These are phyloP conservation scores for Huntiella decipiens DNA, from an alignment of 2,329 filamentous ascomycete genomes.

Conservation along the genomic window DNA sequence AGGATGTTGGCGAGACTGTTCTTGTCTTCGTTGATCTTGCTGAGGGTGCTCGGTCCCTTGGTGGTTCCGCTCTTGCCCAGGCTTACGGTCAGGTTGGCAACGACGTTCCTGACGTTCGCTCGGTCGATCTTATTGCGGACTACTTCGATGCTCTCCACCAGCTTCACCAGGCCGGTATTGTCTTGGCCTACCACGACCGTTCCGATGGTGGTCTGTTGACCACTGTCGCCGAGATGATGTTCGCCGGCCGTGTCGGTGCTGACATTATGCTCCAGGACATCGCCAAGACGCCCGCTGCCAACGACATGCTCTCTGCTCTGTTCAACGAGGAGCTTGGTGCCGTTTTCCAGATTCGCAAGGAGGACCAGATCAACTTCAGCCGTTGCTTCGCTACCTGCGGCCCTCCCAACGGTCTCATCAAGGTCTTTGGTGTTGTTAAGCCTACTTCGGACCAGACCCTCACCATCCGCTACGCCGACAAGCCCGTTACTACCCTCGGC, in stretches of 20 bases:
- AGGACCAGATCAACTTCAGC: slow-evolving; percentile 68
- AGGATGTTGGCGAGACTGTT: slow-evolving; percentile 76
- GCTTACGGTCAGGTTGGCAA: slow-evolving; percentile 72
- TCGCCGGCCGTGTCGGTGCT: slow-evolving; percentile 77
- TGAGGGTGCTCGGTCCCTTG: slow-evolving; percentile 59
- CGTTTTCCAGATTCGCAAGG: slow-evolving; percentile 81
- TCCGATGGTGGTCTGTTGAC: slow-evolving; percentile 88
- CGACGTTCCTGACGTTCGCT: slow-evolving; percentile 68
- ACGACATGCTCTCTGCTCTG: slow-evolving; percentile 53
- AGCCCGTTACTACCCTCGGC: slow-evolving; percentile 47
- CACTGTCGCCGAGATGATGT: slow-evolving; percentile 92
- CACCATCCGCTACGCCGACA: slow-evolving; percentile 51
- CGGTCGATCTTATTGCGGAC: slow-evolving; percentile 63
- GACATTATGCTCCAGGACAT: slow-evolving; percentile 68
- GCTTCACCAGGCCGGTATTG: slow-evolving; percentile 39
- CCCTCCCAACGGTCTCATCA: slow-evolving; percentile 61
- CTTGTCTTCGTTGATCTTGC: slow-evolving; percentile 86
- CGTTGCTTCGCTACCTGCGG: slow-evolving; percentile 82
- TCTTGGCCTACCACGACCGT: slow-evolving; percentile 85
- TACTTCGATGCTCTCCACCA: slow-evolving; percentile 73
- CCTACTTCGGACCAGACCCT: slow-evolving; percentile 53
- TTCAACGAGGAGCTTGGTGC: slow-evolving; percentile 96
- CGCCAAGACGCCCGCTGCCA: slow-evolving; percentile 39
- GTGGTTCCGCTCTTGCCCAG: slow-evolving; percentile 81
- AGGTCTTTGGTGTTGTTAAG: slow-evolving; percentile 63